Evolutionary conservation across 2,329 filamentous ascomycete genomes (phyloP).

Genomic region (Cadophora malorum): DNA sequence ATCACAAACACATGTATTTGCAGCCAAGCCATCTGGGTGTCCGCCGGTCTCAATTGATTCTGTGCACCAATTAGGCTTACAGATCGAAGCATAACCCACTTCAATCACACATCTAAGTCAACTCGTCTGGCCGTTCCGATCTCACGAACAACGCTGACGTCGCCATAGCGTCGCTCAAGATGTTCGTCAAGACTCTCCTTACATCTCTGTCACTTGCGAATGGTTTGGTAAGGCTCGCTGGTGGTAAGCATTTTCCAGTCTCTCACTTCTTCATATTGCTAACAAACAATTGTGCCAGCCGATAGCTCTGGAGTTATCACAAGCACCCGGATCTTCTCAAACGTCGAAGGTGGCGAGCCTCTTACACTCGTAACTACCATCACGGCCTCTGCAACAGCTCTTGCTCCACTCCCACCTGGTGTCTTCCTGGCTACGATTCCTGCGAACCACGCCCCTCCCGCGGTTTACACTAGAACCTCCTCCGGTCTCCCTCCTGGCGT

Average conservation of each 20-base stretch:
- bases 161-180: not conserved
- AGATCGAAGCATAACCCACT: not conserved
- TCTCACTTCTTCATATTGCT: not conserved
- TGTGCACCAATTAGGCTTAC: not conserved
- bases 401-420: not conserved
- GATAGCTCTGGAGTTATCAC: constrained; percentile 3
- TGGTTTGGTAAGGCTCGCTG: not conserved
- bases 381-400: not conserved
- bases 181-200: constrained; percentile 2
- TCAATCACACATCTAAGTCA: not conserved
- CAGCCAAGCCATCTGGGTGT: not conserved
- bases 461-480: not conserved
- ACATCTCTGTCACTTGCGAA: not conserved
- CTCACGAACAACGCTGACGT: not conserved
- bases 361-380: constrained; percentile 6
- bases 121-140: no score
- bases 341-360: not conserved
- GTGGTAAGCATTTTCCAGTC: not conserved
- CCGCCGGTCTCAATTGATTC: not conserved
- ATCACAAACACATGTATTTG: not conserved
- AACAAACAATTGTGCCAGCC: not conserved
- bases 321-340: constrained; percentile 2
- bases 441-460: not conserved
- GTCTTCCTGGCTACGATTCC: not conserved
- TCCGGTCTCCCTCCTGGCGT: not conserved